A percentile compares a stretch with the other conserved stretches of the same genome.
Evolutionary conservation across 768 basidiomycete genomes (phyloP).

Genomic region (Candolleomyces efflorescens): DNA sequence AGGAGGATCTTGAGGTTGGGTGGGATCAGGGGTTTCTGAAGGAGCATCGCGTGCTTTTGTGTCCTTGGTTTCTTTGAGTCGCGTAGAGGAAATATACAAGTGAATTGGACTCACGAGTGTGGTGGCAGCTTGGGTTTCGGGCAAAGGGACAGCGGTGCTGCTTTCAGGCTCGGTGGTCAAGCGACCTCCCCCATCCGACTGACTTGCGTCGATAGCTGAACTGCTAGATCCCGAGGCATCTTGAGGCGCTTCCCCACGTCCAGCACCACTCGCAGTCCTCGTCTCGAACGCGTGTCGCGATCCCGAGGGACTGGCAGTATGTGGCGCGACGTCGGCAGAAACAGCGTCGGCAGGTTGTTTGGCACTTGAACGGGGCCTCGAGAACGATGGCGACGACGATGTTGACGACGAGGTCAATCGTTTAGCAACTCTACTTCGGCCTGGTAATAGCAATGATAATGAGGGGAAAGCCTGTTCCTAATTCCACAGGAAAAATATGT

Average conservation of each 20-base stretch:
- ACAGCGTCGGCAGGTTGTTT: not conserved
- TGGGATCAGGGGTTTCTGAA: conserved; percentile 29
- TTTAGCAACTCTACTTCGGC: conserved; percentile 20
- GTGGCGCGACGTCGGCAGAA: not conserved
- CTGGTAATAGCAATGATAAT: conserved; percentile 13
- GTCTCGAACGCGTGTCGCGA: not conserved
- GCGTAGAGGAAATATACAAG: no score
- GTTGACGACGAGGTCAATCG: conserved; percentile 13
- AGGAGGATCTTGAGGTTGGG: no score
- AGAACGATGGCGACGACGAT: not conserved
- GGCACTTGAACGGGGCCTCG: not conserved
- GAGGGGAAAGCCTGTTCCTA: conserved; percentile 2
- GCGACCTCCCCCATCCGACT: no score
- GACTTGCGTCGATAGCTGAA: not conserved
- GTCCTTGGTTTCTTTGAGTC: no score
- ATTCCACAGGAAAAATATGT: conserved; percentile 11
- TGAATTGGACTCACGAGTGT: not conserved
- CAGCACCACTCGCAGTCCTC: no score
- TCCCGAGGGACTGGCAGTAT: not conserved
- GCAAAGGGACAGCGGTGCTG: no score
- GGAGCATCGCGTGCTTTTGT: conserved; percentile 13
- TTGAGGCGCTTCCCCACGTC: not conserved
- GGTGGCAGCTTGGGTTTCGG: no score
- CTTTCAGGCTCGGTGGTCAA: no score
- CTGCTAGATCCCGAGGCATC: not conserved